Conservation (phyloP, 805 yeast species). For the Tetrapisispora phaffii region DNA sequence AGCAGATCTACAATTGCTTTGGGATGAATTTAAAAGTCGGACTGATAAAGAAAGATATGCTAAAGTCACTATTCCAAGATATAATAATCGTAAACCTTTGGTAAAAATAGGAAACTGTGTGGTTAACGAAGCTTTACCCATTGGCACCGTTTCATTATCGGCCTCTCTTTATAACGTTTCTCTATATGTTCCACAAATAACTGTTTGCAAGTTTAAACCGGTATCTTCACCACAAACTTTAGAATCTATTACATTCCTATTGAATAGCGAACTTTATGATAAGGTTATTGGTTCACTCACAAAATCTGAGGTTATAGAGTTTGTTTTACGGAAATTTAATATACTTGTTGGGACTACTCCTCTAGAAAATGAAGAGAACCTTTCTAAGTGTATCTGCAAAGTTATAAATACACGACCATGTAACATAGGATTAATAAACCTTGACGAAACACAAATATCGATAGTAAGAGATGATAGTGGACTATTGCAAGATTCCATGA, state of each 20-base stretch:
- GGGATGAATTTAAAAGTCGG: background rate
- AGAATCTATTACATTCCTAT: slow-evolving; percentile 8
- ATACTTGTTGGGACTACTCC: slow-evolving; percentile 10
- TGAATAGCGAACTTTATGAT: slow-evolving; percentile 15
- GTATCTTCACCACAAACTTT: slow-evolving; percentile 9
- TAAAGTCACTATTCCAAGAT: background rate
- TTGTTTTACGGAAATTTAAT: slow-evolving; percentile 16
- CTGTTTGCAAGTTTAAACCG: slow-evolving; percentile 10
- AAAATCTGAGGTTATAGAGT: slow-evolving; percentile 12
- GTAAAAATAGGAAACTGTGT: slow-evolving; percentile 4
- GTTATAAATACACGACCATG: slow-evolving; percentile 15
- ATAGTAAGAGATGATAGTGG: slow-evolving; percentile 11
- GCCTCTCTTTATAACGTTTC: background rate
- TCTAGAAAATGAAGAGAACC: slow-evolving; percentile 9
- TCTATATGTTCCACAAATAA: slow-evolving; percentile 6
- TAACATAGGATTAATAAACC: slow-evolving; percentile 16
- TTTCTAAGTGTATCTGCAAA: slow-evolving; percentile 13
- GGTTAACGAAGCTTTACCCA: slow-evolving; percentile 7
- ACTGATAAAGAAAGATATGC: background rate
- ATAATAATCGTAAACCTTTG: background rate
- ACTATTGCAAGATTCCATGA: background rate
- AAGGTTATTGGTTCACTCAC: slow-evolving; percentile 10
- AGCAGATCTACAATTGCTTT: background rate
- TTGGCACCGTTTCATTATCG: slow-evolving; percentile 9
- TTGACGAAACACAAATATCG: slow-evolving; percentile 12